Evolutionary conservation across 2,329 filamentous ascomycete genomes (phyloP), one percentile per base, ranked within the genome.

Genomic region (Tolypocladium tundrense): DNA sequence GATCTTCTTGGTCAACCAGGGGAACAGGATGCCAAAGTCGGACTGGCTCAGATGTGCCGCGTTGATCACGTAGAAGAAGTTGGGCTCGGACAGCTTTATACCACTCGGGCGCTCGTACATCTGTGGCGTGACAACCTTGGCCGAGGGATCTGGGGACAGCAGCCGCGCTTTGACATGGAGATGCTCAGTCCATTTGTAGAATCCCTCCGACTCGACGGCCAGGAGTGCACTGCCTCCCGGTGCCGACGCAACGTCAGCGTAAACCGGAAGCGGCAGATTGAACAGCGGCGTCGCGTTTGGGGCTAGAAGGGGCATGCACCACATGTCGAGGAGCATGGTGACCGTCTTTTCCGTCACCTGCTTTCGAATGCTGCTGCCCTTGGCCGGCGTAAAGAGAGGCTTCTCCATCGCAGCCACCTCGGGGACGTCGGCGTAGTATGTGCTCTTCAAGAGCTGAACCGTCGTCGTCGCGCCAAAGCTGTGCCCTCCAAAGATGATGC

Each of bases 11-110:
- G 81, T 84, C 53, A 86, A 65, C 80, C 86, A 88, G 0, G 90
- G 90, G 67, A 95, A 95, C 27, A 96, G 73, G 31, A 94, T 75
- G 41, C 88, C 91, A 64, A 94, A 95, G 67, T 96, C 91, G 24
- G 85, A 88, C 71, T 95, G 91, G 59, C 82, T 90, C 33, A 95
- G 79, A 68, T 96, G 91, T 0, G 90, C 89, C n/a, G 86, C 88
- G 51, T 81, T 77, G 16, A 79, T 69, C 3, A 90, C 85, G 69
- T 90, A 93, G 74, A 89, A 95, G 66, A 93, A 83, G 63, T 86
- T 81, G 5, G 90, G 86, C 58, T 79, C 75, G 0, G 73, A 64
- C 16, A 81, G 70, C 57, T 67, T 70, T 35, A 74, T 69, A 10
- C 76, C 77, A 57, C 74, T 73, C 4, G 71, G 72, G 3, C 75